Evolutionary conservation across 495 filamentous ascomycete species (phyloP), one percentile per base, ranked within the genome.

Genomic region (Bryoglossum gracile): DNA sequence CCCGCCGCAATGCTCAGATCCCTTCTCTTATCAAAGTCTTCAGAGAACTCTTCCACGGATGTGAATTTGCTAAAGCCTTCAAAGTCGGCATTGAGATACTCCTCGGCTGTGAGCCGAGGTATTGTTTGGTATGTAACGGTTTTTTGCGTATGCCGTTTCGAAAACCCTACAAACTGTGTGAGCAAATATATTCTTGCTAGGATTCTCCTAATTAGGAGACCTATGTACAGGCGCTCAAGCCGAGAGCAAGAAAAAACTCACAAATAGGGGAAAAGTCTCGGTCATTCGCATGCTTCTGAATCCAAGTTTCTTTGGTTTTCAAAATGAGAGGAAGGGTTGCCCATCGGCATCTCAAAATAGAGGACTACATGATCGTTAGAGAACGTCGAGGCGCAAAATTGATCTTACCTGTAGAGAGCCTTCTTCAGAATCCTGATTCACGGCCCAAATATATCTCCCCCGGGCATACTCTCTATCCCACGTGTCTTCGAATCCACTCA

Each of bases 281-380:
- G 4, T 34, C 42, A 10, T 3, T 8, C 11, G 28, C 35, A 43
- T 40, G 16, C 40, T 38, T 56, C 22, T 49, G 17, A 23, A 53
- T 23, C 48, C 52, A 61, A 17, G 37, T 24, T 19, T 48, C 46
- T 37, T 56, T 53, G 5, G 51, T 47, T 32, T 59, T 59, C 6
- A 68, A 63, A 16, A 77, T 55, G 3, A 71, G 45, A 0, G 62
- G 46, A 6, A 75, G 43, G 0, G 74, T 70, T 38, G 67, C 70
- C 72, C 72, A 77, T 3, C 65, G 60, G 46, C 68, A 72, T 13
- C 51, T 43, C 14, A 77, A 60, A 11, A 75, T 56, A 0, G 35
- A 22, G 1, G 59, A 63, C 55, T 73, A 64, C 18, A 68, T 54
- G 4, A 28, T 8, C 8, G 4, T 50, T 33, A 51, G 22, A 46